phyloP scores from a whole-genome alignment of 2,329 filamentous ascomycete genomes.

The Biscogniauxia mediterranea region DNA sequence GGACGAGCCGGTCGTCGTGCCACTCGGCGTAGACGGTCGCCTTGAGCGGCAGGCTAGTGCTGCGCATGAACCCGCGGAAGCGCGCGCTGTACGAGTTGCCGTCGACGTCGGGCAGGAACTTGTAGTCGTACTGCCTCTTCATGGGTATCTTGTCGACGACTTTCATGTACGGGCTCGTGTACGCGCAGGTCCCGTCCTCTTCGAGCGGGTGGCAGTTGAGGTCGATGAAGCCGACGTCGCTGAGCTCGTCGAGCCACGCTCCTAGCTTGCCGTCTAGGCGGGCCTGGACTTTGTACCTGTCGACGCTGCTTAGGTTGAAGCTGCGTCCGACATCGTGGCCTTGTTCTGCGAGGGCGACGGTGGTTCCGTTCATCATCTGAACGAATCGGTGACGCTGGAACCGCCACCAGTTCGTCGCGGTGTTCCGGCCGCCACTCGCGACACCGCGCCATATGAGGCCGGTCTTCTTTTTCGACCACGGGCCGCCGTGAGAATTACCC shows the following conservation, averaged over 20 bases:
- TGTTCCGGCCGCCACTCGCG: conserved; percentile 55
- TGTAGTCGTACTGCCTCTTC: conserved; percentile 52
- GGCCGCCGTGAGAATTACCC: conserved; percentile 49
- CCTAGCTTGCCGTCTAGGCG: conserved; percentile 36
- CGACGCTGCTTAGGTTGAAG: conserved; percentile 40
- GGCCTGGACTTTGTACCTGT: conserved; percentile 40
- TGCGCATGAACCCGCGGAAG: conserved; percentile 62
- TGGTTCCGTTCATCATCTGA: conserved; percentile 64
- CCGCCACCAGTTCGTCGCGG: conserved; percentile 57
- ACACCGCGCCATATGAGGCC: conserved; percentile 62
- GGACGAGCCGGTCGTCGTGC: conserved; percentile 67
- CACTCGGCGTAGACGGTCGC: conserved; percentile 72
- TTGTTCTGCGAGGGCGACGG: conserved; percentile 46
- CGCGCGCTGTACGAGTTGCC: conserved; percentile 64
- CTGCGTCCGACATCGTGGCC: conserved; percentile 40
- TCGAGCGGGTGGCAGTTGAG: conserved; percentile 36
- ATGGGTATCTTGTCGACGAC: conserved; percentile 38
- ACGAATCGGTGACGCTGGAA: conserved; percentile 69
- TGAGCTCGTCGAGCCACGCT: conserved; percentile 39
- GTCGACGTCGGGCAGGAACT: conserved; percentile 69
- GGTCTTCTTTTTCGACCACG: conserved; percentile 56
- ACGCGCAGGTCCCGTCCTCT: conserved; percentile 35
- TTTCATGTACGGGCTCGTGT: conserved; percentile 38
- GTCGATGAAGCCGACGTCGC: conserved; percentile 45
- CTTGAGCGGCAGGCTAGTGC: conserved; percentile 66